Base-by-base conservation (phyloP, 2,329 filamentous ascomycete species). In the Dendrostoma leiphaemia region DNA sequence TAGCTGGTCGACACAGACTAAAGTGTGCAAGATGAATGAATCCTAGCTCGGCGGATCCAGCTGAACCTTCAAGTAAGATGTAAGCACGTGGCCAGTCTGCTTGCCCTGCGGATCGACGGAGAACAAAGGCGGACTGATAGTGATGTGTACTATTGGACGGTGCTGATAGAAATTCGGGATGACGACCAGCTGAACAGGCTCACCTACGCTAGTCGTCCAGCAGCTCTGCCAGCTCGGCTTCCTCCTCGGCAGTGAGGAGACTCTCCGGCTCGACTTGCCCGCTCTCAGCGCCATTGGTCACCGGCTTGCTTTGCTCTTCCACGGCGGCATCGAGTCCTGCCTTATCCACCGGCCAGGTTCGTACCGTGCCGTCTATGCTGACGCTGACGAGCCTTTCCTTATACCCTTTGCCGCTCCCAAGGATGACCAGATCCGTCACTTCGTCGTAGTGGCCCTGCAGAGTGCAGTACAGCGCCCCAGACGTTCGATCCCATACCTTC, bases 381-480 rank as follows among this genome's bases (percentile, higher is more conserved):
- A 94, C 89, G 67, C 91, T 97, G 59, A 90, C 84, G 10, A 96
- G 74, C 19, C 71, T 71, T 57, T 76, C 75, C 19, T 73, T 75
- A 5, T 65, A 63, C 4, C 69, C 70, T 19, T 63, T 60, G 0
- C 63, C 58, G 53, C 72, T 72, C 24, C 71, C 68, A 26, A 91
- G 68, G 47, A 95, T 67, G 2, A 88, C 76, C 40, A 97, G 71
- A 32, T 87, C 90, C 1, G 91, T 97, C 13, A 99, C 87, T 70
- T 97, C 94, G 65, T 99, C 91, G 66, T 84, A 97, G 72, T 99
- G 94, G 0, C 94, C 94, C 34, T 83, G 80, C 57, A 93, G 85
- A 7, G 81, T 81, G 68, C 89, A 89, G 65, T 88, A 81, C 29
- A 95, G 74, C 67, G 87, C 84, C 4, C 90, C 90, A 8, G 84